Conservation (phyloP, 805 yeast species). For the Torulaspora indica region DNA sequence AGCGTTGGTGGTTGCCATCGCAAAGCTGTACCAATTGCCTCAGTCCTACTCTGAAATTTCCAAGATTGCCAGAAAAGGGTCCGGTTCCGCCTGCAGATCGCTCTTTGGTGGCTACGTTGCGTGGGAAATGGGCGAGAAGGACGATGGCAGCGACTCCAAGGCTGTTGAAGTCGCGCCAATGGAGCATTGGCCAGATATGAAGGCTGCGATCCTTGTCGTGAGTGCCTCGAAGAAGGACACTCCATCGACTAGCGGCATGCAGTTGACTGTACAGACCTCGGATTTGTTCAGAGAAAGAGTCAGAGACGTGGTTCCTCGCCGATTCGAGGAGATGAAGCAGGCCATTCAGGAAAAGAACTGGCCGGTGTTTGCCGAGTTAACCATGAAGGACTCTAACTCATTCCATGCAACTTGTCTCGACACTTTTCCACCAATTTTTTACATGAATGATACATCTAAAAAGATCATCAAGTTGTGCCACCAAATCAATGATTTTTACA, state of each 20-base stretch:
- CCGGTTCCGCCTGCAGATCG: conserved; percentile 98
- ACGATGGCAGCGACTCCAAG: conserved; percentile 84
- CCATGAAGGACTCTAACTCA: conserved; percentile 95
- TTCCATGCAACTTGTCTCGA: conserved; percentile 98
- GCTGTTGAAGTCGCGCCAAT: conserved; percentile 88
- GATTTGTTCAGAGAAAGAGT: conserved; percentile 80
- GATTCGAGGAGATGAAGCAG: conserved; percentile 77
- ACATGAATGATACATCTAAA: conserved; percentile 85
- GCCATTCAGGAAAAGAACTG: conserved; percentile 75
- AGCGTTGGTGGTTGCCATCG: conserved; percentile 86
- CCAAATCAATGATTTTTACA: conserved; percentile 56
- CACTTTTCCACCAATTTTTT: conserved; percentile 92
- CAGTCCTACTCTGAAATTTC: conserved; percentile 79
- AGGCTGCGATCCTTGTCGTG: conserved; percentile 88
- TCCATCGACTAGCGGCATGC: conserved; percentile 96
- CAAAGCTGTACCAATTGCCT: conserved; percentile 80
- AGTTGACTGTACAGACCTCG: conserved; percentile 83
- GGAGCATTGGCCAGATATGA: conserved; percentile 87
- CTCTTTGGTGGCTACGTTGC: conserved; percentile 97
- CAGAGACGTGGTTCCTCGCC: conserved; percentile 73
- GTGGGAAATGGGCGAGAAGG: conserved; percentile 88
- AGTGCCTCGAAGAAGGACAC: conserved; percentile 92
- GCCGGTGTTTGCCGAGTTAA: conserved; percentile 74
- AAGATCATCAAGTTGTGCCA: conserved; percentile 75
- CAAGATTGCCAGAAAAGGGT: conserved; percentile 94